A percentile compares a stretch with the other conserved stretches of the same genome.
Evolutionary conservation across 2,329 filamentous ascomycete species (phyloP).

Genomic region (Trichocomaceae sp.): DNA sequence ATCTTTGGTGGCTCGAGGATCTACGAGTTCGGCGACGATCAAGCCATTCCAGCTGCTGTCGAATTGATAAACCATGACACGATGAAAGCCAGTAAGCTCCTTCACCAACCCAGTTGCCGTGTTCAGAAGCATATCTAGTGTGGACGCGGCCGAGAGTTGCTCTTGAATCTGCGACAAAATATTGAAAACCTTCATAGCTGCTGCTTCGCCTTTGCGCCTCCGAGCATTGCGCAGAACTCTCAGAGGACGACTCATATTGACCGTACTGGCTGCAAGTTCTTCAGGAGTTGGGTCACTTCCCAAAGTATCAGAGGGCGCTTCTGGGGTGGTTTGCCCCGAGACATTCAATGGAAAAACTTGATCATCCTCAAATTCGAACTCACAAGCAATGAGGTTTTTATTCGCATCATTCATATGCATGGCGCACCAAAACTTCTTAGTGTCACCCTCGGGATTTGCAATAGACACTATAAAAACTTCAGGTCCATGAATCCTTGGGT

Average conservation of each 20-base stretch:
- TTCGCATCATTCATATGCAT: conserved; percentile 67
- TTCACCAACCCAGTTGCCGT: conserved; percentile 80
- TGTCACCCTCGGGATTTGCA: conserved; percentile 49
- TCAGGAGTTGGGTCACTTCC: conserved; percentile 65
- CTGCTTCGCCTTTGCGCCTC: conserved; percentile 69
- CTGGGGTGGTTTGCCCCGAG: conserved; percentile 48
- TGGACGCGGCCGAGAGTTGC: conserved; percentile 66
- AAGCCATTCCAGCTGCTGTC: conserved; percentile 75
- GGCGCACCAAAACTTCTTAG: conserved; percentile 76
- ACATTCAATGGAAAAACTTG: conserved; percentile 60
- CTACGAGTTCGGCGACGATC: conserved; percentile 80
- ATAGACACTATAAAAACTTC: conserved; percentile 79
- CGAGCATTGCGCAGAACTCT: conserved; percentile 65
- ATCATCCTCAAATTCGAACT: conserved; percentile 83
- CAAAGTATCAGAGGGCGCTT: conserved; percentile 66
- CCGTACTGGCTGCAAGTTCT: conserved; percentile 68
- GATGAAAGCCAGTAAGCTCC: conserved; percentile 82
- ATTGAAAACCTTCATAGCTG: conserved; percentile 91
- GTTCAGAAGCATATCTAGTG: conserved; percentile 67
- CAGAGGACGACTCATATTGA: conserved; percentile 64
- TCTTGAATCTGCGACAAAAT: conserved; percentile 90
- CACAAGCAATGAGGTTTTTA: conserved; percentile 69
- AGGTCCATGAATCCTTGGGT: conserved; percentile 67
- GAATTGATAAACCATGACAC: conserved; percentile 91
- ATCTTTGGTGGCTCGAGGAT: conserved; percentile 71